Evolutionary conservation across 2,329 filamentous ascomycete genomes (phyloP).

Genomic region (Xylariaceae sp.): DNA sequence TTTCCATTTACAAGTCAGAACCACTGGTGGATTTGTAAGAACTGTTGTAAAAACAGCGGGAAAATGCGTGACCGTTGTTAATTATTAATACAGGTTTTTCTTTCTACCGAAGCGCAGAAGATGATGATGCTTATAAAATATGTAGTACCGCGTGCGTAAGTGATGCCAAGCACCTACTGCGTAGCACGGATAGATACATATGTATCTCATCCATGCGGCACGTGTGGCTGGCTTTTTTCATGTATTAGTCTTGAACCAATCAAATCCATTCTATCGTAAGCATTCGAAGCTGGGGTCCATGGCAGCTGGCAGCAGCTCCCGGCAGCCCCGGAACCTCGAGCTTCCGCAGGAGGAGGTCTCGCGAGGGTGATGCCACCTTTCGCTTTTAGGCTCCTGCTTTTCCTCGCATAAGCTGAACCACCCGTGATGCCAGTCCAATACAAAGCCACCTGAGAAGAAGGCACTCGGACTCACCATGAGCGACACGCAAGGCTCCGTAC

Average conservation of each 20-base stretch:
- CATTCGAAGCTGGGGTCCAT: too few relatives aligned
- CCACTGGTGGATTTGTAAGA: not conserved
- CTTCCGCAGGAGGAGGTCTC: not conserved
- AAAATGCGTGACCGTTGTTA: not conserved
- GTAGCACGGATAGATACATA: too few relatives aligned
- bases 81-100: not conserved
- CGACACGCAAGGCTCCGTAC: slow-evolving; percentile 38
- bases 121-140: too few relatives aligned
- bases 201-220: too few relatives aligned
- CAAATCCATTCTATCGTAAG: too few relatives aligned
- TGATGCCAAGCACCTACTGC: too few relatives aligned
- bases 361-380: not conserved
- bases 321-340: not conserved
- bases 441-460: not conserved
- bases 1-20: not conserved
- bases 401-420: not conserved
- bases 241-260: not conserved
- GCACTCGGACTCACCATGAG: slow-evolving; percentile 7
- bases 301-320: not conserved
- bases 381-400: not conserved
- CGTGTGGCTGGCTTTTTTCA: too few relatives aligned
- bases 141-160: too few relatives aligned
- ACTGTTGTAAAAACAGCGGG: too few relatives aligned
- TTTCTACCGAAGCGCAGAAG: not conserved
- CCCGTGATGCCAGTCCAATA: not conserved